Conservation (phyloP, 2,329 filamentous ascomycete genomes). For the Ophiocordyceps sinensis region DNA sequence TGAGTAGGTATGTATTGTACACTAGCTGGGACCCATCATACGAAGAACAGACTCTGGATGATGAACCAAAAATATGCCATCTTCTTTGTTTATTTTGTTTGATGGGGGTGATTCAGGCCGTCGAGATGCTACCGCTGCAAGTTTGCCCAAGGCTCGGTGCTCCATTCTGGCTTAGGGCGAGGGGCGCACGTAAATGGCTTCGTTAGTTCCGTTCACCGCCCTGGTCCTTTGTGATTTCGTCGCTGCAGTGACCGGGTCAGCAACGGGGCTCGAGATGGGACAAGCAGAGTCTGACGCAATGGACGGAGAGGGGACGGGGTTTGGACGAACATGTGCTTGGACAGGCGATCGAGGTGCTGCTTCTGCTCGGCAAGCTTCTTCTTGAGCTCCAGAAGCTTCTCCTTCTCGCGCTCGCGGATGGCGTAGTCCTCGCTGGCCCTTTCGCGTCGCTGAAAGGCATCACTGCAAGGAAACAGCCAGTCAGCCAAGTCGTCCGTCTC, state of each 20-base stretch:
- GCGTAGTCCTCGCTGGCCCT: slow-evolving; percentile 71
- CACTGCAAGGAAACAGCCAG: slow-evolving; percentile 34
- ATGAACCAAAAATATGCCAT: neutral
- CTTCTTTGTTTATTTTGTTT: neutral
- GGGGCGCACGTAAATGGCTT: neutral
- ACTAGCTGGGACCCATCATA: neutral
- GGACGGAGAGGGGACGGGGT: neutral
- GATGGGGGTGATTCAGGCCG: neutral
- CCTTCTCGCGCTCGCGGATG: slow-evolving; percentile 75
- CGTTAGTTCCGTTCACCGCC: slow-evolving; percentile 52
- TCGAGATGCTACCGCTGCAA: neutral
- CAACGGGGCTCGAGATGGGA: neutral
- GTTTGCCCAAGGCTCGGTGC: neutral
- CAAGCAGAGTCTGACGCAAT: neutral
- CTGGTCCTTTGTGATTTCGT: slow-evolving; percentile 61
- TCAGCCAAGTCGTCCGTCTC: slow-evolving; percentile 1
- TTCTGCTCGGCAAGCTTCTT: slow-evolving; percentile 64
- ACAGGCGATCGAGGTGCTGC: slow-evolving; percentile 69
- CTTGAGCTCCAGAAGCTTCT: slow-evolving; percentile 72
- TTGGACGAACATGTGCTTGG: slow-evolving; percentile 63
- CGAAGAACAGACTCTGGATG: neutral
- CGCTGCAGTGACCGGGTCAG: slow-evolving; percentile 31
- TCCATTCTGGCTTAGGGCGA: neutral
- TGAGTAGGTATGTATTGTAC: no score
- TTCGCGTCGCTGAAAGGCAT: slow-evolving; percentile 88